Percentiles rank a stretch among this genome's conserved stretches.
Conservation (phyloP, 148 eudicot species). For the Bassia scoparia region DNA sequence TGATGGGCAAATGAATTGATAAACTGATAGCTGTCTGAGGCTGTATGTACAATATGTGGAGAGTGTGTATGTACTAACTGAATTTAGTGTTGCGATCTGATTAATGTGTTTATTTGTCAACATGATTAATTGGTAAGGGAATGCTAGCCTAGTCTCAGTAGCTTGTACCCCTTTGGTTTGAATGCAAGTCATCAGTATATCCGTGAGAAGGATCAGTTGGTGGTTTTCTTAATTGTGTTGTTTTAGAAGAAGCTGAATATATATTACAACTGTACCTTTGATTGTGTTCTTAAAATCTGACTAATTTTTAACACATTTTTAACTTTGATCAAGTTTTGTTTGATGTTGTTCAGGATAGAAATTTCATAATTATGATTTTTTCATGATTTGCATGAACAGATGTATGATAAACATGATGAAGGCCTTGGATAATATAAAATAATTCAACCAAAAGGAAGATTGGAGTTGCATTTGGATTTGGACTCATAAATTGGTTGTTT, state of each 20-base stretch:
- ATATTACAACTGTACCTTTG: no score
- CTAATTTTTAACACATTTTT: no score
- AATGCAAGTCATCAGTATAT: not conserved
- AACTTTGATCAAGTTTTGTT: no score
- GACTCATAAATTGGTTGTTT: not conserved
- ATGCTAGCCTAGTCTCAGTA: not conserved
- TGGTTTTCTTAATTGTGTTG: not conserved
- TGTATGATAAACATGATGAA: not conserved
- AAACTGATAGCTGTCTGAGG: not conserved
- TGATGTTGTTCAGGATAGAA: no score
- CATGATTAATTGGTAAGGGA: not conserved
- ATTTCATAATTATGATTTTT: no score
- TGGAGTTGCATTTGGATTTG: not conserved
- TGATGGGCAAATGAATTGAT: constrained; percentile 2
- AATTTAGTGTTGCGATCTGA: not conserved
- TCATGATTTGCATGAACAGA: not conserved
- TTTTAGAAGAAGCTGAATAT: not conserved
- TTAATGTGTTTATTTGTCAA: not conserved
- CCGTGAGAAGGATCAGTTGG: not conserved
- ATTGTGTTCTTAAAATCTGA: no score
- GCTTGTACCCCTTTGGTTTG: no score
- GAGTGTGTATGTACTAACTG: not conserved
- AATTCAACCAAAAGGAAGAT: not conserved
- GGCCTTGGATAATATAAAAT: constrained; percentile 4
- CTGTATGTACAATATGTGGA: not conserved